These are phyloP conservation scores for Penicillium sp. DNA, from an alignment of 2,329 filamentous ascomycete species.

Conservation along the genomic window DNA sequence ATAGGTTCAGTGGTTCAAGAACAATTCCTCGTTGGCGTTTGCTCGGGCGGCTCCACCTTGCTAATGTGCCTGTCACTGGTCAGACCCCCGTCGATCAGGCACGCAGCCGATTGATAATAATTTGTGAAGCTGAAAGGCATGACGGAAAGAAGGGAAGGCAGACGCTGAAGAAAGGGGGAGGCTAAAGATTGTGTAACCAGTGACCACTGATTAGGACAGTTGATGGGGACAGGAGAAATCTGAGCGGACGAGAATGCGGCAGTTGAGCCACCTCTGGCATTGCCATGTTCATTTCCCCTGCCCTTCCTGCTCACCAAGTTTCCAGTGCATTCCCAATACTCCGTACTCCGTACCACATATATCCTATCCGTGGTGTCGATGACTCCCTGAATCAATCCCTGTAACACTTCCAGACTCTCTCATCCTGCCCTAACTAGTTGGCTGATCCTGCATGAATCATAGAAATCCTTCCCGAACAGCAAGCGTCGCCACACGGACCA, in stretches of 20 bases:
- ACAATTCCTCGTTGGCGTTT: conserved; percentile 7
- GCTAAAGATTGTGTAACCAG: background rate
- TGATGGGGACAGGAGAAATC: background rate
- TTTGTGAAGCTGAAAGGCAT: background rate
- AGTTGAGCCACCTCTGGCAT: background rate
- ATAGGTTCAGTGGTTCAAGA: too few species aligned
- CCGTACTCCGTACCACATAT: background rate
- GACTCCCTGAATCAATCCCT: background rate
- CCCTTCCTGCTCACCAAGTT: background rate
- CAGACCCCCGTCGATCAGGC: conserved; percentile 26
- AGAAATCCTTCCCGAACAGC: background rate
- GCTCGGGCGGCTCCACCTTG: conserved; percentile 16
- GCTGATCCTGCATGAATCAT: background rate
- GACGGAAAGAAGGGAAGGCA: background rate
- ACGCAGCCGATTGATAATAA: conserved; percentile 4
- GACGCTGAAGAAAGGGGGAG: background rate
- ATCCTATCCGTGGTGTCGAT: background rate
- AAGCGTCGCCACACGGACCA: conserved; percentile 3
- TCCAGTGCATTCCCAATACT: background rate
- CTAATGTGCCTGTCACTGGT: conserved; percentile 8
- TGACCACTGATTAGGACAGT: background rate
- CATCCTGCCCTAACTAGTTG: background rate
- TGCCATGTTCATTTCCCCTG: background rate
- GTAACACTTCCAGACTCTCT: background rate
- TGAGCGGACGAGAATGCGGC: background rate